These are phyloP conservation scores for Pestalotiopsis sp. DNA, from an alignment of 2,329 filamentous ascomycete genomes.

Conservation along the genomic window DNA sequence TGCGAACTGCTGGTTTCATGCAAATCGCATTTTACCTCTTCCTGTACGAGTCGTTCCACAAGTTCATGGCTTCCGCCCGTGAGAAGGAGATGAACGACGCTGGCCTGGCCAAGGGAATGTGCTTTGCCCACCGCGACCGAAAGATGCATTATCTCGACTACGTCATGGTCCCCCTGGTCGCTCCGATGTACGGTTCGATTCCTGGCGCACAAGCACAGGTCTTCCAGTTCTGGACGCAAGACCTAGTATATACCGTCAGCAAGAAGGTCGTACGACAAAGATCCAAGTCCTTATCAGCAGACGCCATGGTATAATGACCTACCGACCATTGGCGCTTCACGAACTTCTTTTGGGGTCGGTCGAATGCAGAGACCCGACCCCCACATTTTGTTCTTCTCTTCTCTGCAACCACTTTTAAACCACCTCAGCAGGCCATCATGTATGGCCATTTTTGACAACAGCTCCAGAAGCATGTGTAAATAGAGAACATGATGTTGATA, in stretches of 20 bases:
- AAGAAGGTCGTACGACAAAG: slow-evolving; percentile 64
- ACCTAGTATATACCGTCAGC: slow-evolving; percentile 72
- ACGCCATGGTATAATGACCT: slow-evolving; percentile 45
- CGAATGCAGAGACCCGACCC: slow-evolving; percentile 14
- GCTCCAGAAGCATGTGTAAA: slow-evolving; percentile 47
- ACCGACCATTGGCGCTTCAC: slow-evolving; percentile 20
- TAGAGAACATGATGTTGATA: slow-evolving; percentile 52
- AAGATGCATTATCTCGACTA: slow-evolving; percentile 64
- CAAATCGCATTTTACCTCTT: slow-evolving; percentile 65
- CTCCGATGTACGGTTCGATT: slow-evolving; percentile 68
- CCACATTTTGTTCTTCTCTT: slow-evolving; percentile 30
- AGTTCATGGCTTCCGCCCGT: slow-evolving; percentile 59
- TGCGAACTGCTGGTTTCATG: slow-evolving; percentile 64
- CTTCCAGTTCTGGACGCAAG: slow-evolving; percentile 70
- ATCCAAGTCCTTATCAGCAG: slow-evolving; percentile 45
- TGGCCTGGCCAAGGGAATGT: slow-evolving; percentile 65
- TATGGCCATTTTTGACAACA: slow-evolving; percentile 33
- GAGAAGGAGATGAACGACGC: slow-evolving; percentile 69
- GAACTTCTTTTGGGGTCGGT: slow-evolving; percentile 20
- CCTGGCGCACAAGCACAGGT: slow-evolving; percentile 70
- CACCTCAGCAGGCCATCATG: slow-evolving; percentile 31
- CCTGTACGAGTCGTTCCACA: slow-evolving; percentile 70
- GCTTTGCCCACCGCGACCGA: slow-evolving; percentile 62
- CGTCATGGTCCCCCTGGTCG: slow-evolving; percentile 66
- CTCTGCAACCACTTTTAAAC: slow-evolving; percentile 28